Evolutionary conservation across 2,329 filamentous ascomycete genomes (phyloP), one percentile per base, ranked within the genome.

Genomic region (Xylariaceae sp.): DNA sequence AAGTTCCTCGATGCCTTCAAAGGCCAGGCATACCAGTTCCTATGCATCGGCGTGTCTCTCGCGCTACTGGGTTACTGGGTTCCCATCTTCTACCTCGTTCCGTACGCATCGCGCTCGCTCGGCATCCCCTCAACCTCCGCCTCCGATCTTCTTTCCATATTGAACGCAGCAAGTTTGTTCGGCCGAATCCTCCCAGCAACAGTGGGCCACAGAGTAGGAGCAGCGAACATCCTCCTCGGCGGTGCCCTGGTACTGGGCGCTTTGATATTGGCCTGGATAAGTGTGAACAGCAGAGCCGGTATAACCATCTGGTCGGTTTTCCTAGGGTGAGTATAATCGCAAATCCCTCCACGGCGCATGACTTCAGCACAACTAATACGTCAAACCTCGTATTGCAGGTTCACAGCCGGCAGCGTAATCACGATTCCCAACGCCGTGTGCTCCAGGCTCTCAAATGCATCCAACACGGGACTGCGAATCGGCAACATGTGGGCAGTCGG

Each of bases 61-160:
- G 32, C 15, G 1, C 43, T 55, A 1, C n/a, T 55, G n/a, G 53
- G 53, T 9, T 55, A 55, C 6, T 55, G 53, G 53, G 32, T 55
- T 5, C 53, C 53, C 18, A 18, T 55, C 2, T 55, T 55, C 36
- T 55, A 55, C 21, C 37, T 55, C n/a, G 53, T 51, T n/a, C 53
- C 53, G 3, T 55, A 44, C 41, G 53, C 53, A 5, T 51, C 53
- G 1, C 36, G 12, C 10, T 48, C 49, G 2, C 49, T 53, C 15
- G 19, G 26, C 18, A 48, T 22, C 7, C 37, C 53, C 7, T 19
- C 39, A 32, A 21, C 19, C 5, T 40, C 41, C 22, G 44, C 53
- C 16, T 45, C 53, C 12, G 19, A 55, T 13, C 12, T 55, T 2
- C 49, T 46, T 5, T 39, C 53, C 16, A 52, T 55, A 8, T 22